These are phyloP conservation scores for Aspergillus alliaceus DNA, from an alignment of 2,329 filamentous ascomycete genomes.

Conservation along the genomic window DNA sequence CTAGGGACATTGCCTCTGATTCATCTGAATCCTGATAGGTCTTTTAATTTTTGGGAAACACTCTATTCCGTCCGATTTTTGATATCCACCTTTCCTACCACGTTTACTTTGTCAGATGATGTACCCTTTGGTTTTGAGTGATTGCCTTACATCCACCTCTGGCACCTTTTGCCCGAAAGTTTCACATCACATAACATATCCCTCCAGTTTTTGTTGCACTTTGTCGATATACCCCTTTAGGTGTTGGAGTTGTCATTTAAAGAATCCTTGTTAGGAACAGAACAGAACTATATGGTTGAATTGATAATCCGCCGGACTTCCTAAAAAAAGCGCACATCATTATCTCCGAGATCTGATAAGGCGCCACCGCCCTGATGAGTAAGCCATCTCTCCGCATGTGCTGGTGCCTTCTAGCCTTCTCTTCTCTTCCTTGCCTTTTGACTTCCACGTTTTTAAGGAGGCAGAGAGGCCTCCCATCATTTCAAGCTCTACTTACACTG, in stretches of 20 bases:
- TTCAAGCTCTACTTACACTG: neutral
- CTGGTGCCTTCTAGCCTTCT: conserved; percentile 20
- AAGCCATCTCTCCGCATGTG: conserved; percentile 25
- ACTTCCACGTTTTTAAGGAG: neutral
- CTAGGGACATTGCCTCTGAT: neutral
- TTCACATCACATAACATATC: neutral
- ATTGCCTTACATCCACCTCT: neutral
- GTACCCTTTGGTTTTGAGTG: neutral
- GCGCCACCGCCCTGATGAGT: conserved; percentile 13
- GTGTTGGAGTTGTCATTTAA: conserved; percentile 10
- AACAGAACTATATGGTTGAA: neutral
- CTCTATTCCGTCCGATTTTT: neutral
- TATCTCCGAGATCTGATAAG: conserved; percentile 19
- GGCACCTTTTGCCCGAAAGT: neutral
- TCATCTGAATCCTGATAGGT: neutral
- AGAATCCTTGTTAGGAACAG: neutral
- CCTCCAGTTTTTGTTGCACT: neutral
- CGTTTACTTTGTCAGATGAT: neutral
- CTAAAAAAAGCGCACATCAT: too few relatives aligned
- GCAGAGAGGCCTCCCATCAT: neutral
- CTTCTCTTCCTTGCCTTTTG: neutral
- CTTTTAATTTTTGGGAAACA: neutral
- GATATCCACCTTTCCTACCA: neutral
- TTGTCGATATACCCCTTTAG: conserved; percentile 14
- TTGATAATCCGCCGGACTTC: too few relatives aligned